Percentiles rank a stretch among this genome's conserved stretches.
These are phyloP conservation scores for Combretum micranthum DNA, from an alignment of 345 rosid species.

Conservation along the genomic window DNA sequence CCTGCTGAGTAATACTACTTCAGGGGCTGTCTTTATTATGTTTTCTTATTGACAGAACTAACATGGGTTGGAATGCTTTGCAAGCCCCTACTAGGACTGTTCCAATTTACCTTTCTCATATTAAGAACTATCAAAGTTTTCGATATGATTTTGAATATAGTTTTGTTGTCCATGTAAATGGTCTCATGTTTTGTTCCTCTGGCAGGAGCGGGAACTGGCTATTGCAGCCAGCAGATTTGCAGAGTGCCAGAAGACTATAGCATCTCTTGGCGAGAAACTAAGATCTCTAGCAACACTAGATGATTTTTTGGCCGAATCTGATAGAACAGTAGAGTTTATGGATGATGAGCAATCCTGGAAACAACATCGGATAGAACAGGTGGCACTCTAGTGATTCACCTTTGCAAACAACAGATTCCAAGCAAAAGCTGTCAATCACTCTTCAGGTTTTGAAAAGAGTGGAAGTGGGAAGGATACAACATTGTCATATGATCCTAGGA, in stretches of 20 bases:
- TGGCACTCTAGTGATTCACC: slow-evolving; percentile 6
- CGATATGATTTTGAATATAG: background rate
- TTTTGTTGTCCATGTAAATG: background rate
- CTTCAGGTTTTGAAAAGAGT: background rate
- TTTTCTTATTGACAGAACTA: too few relatives aligned
- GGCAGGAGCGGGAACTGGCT: slow-evolving; percentile 68
- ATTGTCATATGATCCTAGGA: too few relatives aligned
- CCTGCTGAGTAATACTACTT: too few relatives aligned
- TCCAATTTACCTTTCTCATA: background rate
- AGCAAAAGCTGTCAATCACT: too few relatives aligned
- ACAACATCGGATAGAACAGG: slow-evolving; percentile 10
- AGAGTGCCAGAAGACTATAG: slow-evolving; percentile 84
- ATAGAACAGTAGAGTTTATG: slow-evolving; percentile 11
- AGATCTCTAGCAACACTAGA: slow-evolving; percentile 56
- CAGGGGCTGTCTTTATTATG: too few relatives aligned
- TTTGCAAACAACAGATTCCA: slow-evolving; percentile 5
- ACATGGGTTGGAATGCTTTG: too few relatives aligned
- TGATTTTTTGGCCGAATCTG: slow-evolving; percentile 42
- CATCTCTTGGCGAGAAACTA: slow-evolving; percentile 57
- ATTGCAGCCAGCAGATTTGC: slow-evolving; percentile 60
- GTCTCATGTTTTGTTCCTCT: background rate
- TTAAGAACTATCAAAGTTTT: background rate
- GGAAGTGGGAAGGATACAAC: background rate
- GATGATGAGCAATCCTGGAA: slow-evolving; percentile 11
- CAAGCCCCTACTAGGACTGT: too few relatives aligned